Evolutionary conservation across 257 asterid species (phyloP), one percentile per base, ranked within the genome.

Genomic region (Nicotiana noctiflora): DNA sequence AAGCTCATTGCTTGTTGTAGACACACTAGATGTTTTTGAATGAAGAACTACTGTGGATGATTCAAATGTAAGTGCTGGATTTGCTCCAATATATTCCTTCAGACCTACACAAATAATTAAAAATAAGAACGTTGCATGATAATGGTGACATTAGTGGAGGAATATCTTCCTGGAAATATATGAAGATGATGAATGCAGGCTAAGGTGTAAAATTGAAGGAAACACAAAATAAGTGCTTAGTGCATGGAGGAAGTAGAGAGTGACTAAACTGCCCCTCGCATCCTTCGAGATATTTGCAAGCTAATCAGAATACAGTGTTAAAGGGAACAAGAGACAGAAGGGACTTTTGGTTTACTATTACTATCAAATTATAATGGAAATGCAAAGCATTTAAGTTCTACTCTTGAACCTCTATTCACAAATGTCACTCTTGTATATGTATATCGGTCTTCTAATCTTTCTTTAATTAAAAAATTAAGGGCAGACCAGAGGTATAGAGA

Each of bases 61-160:
- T 37, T 84, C 91, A 59, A 83, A 79, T 29, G 77, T 55, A 78
- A 88, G 86, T 80, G 90, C 86, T 75, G 99, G 98, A 90, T 87
- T 96, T 83, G 99, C 99, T 85, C 90, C 93, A 72, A 96, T 78
- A 82, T 96, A 96, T 87, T 94, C 99, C 90, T 93, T 96, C 83
- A 96, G 87, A 85, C 99, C 99, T 94, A 85, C 72, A 87, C 23
- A 78, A 57, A 81, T 82, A 8, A 67, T 37, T 6, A 37, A 37
- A 37, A 8, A 37, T 37, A 40, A 32, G 40, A 27, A 32, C 7
- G 40, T 32, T 32, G 40, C 6, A 32, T 5, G 40, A 32, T 32
- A 32, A 32, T 32, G 37, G 4, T 12, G 59, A 40, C 59, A 14
- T 40, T 12, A 68, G 46, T 70, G 37, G 77, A 44, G 25, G 76